Evolutionary conservation across 2,329 filamentous ascomycete genomes (phyloP), one percentile per base, ranked within the genome.

Genomic region (Colletotrichum somersetense): DNA sequence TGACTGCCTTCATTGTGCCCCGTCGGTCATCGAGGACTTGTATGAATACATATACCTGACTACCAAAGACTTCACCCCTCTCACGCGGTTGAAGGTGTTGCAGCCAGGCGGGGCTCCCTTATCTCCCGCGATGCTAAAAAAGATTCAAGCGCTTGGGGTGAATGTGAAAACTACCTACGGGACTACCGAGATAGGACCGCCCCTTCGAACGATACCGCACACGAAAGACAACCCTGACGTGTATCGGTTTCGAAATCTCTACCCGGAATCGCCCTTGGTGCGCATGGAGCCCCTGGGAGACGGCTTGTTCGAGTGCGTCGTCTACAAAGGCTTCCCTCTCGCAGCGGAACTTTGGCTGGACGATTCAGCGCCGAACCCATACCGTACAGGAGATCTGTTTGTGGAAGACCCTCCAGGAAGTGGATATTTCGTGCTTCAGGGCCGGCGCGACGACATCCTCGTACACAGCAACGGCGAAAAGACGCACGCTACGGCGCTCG

Each of bases 161-260:
- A 71, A 71, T 6, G 26, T 71, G n/a, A 71, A 71, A 50, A 71
- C 68, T 12, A 71, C 68, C 2, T 71, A 71, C 50, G 68, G 68
- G 10, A 71, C 68, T 11, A 62, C 68, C 0, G 68, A 71, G 14
- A 71, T 26, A 14, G 68, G 68, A 0, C 68, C 68, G 20, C 68
- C 68, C 1, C 33, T 71, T 0, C 56, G 68, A 1, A 67, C 68
- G 5, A 67, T 71, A 16, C 68, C 68, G 2, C 68, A 71, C 23
- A 71, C 68, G 11, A 67, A 38, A 38, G 68, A 71, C 11, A 71
- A 67, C 14, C 68, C 57, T 2, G 64, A 71, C 20, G 68, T 71
- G 3, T 71, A 71, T 33, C 68, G 68, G 18, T 71, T 71, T 11
- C 57, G 68, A 1, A 71, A 67, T 18, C 57, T 71, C 1, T 71